Conservation (phyloP, 1,284 basidiomycete genomes). For the Ustilago esculenta region DNA sequence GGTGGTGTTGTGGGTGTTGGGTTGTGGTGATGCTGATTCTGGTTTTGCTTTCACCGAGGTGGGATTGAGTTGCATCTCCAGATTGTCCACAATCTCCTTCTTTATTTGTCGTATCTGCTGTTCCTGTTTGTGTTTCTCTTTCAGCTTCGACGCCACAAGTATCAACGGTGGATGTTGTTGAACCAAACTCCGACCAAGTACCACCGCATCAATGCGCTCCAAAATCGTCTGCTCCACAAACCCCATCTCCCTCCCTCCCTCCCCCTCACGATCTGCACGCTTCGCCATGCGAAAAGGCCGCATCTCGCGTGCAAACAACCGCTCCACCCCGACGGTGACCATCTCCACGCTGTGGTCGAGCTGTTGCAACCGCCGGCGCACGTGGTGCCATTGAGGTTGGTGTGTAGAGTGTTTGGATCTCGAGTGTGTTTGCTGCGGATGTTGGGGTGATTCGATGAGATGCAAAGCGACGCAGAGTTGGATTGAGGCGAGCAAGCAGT, state of each 20-base stretch:
- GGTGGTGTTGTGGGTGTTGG: too few species aligned
- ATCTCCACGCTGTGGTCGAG: slow-evolving; percentile 2
- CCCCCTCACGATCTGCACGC: not conserved
- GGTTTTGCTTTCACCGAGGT: too few species aligned
- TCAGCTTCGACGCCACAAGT: not conserved
- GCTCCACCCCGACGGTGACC: not conserved
- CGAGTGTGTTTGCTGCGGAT: too few species aligned
- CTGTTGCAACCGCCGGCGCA: too few species aligned
- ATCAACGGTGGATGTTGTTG: slow-evolving; percentile 16
- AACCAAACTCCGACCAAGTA: slow-evolving; percentile 22
- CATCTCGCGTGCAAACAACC: slow-evolving; percentile 7
- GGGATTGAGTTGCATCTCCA: too few species aligned
- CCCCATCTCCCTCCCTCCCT: slow-evolving; percentile 11
- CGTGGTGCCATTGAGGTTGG: too few species aligned
- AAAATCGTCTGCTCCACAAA: slow-evolving; percentile 14
- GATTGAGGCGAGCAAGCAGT: slow-evolving; percentile 76
- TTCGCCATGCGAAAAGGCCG: slow-evolving; percentile 6
- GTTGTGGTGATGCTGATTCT: too few species aligned
- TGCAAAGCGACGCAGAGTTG: slow-evolving; percentile 73
- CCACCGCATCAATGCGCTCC: slow-evolving; percentile 13
- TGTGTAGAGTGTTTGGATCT: too few species aligned
- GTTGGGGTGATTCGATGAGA: too few species aligned
- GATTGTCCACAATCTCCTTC: too few species aligned
- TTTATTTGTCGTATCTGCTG: not conserved
- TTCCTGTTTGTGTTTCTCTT: not conserved